These are phyloP conservation scores for Didymella pinodella DNA, from an alignment of 2,329 filamentous ascomycete species.

Conservation along the genomic window DNA sequence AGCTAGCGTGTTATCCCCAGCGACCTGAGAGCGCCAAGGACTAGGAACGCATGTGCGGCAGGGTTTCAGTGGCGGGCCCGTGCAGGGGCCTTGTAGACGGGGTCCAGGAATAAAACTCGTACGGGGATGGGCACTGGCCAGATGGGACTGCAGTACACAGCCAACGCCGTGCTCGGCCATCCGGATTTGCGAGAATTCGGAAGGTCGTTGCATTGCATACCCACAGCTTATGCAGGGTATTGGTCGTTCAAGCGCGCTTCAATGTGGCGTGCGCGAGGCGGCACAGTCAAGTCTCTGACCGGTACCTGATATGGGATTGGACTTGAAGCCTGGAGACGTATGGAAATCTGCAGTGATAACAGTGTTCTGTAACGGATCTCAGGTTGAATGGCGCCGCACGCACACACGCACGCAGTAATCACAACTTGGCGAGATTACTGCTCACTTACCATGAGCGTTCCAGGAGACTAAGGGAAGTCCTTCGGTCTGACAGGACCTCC, in stretches of 20 bases:
- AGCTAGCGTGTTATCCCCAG: slow-evolving; percentile 30
- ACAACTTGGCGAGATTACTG: not conserved
- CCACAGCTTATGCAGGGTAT: slow-evolving; percentile 6
- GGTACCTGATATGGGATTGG: slow-evolving; percentile 2
- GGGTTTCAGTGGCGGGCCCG: slow-evolving; percentile 34
- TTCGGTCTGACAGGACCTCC: not conserved
- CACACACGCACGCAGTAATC: not conserved
- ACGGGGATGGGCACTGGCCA: slow-evolving; percentile 33
- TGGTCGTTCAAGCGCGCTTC: slow-evolving; percentile 12
- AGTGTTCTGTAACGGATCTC: slow-evolving; percentile 6
- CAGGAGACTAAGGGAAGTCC: not conserved
- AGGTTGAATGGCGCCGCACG: not conserved
- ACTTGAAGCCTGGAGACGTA: not conserved
- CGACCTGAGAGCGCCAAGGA: slow-evolving; percentile 32
- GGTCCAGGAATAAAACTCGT: slow-evolving; percentile 39
- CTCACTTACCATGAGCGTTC: not conserved
- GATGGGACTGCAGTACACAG: slow-evolving; percentile 14
- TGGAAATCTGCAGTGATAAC: slow-evolving; percentile 7
- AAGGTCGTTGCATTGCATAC: slow-evolving; percentile 16
- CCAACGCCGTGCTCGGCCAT: slow-evolving; percentile 12
- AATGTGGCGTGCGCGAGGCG: slow-evolving; percentile 1
- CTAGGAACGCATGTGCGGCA: slow-evolving; percentile 30
- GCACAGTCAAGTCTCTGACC: not conserved
- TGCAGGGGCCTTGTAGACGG: slow-evolving; percentile 28
- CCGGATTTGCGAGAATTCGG: slow-evolving; percentile 17